Percentiles rank a stretch among this genome's conserved stretches.
These are phyloP conservation scores for Circinella umbellata DNA, from an alignment of 371 early-diverging fungal genomes.

Conservation along the genomic window DNA sequence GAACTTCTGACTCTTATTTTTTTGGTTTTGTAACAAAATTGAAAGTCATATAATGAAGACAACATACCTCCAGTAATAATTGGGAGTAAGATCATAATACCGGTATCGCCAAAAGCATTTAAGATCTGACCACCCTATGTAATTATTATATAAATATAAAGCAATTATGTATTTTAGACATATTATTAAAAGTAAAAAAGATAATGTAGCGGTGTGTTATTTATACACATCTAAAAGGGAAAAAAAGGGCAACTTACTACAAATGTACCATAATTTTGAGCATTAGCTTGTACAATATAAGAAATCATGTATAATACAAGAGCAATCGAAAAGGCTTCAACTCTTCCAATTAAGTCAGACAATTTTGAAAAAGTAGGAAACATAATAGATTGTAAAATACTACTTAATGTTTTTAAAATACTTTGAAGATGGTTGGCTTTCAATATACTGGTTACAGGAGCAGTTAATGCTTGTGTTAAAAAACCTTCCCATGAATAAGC, in stretches of 20 bases:
- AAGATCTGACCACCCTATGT: conserved; percentile 40
- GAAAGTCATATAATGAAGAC: too few relatives aligned
- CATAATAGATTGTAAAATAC: conserved; percentile 28
- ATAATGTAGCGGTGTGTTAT: too few relatives aligned
- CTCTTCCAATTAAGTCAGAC: conserved; percentile 34
- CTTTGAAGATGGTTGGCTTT: conserved; percentile 21
- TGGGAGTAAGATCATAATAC: conserved; percentile 36
- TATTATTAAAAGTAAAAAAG: too few relatives aligned
- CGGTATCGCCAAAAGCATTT: conserved; percentile 41
- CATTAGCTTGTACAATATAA: conserved; percentile 25
- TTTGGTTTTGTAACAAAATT: neutral
- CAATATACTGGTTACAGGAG: conserved; percentile 13
- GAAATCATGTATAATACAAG: conserved; percentile 23
- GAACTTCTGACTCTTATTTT: too few relatives aligned
- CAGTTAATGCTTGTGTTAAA: conserved; percentile 8
- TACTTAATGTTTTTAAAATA: conserved; percentile 19
- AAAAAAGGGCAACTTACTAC: conserved; percentile 18
- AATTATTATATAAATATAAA: neutral
- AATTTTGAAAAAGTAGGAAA: conserved; percentile 36
- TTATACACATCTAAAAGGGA: neutral
- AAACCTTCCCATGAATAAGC: conserved; percentile 15
- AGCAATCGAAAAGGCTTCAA: conserved; percentile 22
- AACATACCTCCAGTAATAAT: conserved; percentile 44
- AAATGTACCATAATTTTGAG: conserved; percentile 25
- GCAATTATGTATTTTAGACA: neutral